A percentile compares a stretch with the other conserved stretches of the same genome.
phyloP scores from a whole-genome alignment of 1,284 basidiomycete species.

The Austroboletus novae-zelandiae region DNA sequence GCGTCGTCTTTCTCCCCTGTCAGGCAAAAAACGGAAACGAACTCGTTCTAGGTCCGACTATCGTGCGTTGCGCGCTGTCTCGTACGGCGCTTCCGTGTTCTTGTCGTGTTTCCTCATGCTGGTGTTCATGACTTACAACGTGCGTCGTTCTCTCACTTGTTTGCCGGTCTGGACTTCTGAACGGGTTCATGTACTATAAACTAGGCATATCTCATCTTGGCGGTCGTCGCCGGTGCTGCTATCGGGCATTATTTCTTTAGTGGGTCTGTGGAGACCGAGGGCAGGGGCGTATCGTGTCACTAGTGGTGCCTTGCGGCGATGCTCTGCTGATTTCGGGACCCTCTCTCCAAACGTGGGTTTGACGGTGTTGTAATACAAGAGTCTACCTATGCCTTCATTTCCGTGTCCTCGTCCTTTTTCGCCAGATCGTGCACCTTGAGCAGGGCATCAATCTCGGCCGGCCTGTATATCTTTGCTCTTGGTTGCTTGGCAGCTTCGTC shows the following conservation, averaged over 20 bases:
- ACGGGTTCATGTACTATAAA: neutral
- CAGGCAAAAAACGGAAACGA: neutral
- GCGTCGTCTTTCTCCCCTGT: slow-evolving; percentile 31
- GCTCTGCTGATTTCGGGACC: no score
- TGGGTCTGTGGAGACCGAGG: slow-evolving; percentile 54
- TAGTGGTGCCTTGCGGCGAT: slow-evolving; percentile 19
- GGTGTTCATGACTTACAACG: slow-evolving; percentile 87
- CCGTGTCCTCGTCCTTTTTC: slow-evolving; percentile 80
- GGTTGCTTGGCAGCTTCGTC: slow-evolving; percentile 78
- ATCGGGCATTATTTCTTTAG: slow-evolving; percentile 74
- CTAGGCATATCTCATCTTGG: slow-evolving; percentile 75
- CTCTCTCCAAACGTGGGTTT: no score
- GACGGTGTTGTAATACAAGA: slow-evolving; percentile 1
- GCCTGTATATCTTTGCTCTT: slow-evolving; percentile 89
- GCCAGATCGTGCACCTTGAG: slow-evolving; percentile 82
- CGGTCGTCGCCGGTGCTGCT: slow-evolving; percentile 69
- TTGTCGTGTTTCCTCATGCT: slow-evolving; percentile 86
- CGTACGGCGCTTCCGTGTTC: slow-evolving; percentile 68
- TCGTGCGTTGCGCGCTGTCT: slow-evolving; percentile 54
- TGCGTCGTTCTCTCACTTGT: slow-evolving; percentile 31
- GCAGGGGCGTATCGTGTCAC: slow-evolving; percentile 62
- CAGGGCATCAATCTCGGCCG: slow-evolving; percentile 87
- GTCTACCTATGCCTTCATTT: slow-evolving; percentile 52
- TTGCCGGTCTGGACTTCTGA: neutral
- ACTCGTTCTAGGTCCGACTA: slow-evolving; percentile 19